A percentile compares a stretch with the other conserved stretches of the same genome.
These are phyloP conservation scores for Ogataea siamensis DNA, from an alignment of 805 yeast species.

Conservation along the genomic window DNA sequence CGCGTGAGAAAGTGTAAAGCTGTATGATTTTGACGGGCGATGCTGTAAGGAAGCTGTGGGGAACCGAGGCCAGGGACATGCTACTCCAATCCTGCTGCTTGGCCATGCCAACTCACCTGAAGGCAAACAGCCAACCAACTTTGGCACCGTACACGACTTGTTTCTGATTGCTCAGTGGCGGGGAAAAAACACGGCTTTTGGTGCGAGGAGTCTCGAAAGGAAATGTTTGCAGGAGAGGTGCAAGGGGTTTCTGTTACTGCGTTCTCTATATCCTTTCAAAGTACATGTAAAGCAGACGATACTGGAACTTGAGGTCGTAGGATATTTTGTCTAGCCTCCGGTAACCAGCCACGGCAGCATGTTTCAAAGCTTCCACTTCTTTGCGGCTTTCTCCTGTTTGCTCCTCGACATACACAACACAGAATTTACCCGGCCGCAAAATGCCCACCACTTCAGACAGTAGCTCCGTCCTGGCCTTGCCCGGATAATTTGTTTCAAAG, in stretches of 20 bases:
- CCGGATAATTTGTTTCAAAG: conserved; percentile 82
- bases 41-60: conserved; percentile 13
- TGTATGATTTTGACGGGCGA: conserved; percentile 7
- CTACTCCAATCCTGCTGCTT: neutral
- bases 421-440: conserved; percentile 75
- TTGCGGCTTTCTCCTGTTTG: conserved; percentile 26
- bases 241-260: neutral
- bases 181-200: neutral
- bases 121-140: neutral
- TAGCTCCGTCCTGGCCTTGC: conserved; percentile 51
- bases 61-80: neutral
- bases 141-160: conserved; percentile 8
- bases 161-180: conserved; percentile 6
- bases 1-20: conserved; percentile 4
- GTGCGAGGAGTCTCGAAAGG: conserved; percentile 10
- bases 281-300: conserved; percentile 68
- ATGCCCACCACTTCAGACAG: conserved; percentile 57
- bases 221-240: neutral
- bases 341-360: conserved; percentile 45
- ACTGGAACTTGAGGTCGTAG: conserved; percentile 69
- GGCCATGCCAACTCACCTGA: neutral
- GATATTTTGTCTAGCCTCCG: conserved; percentile 62
- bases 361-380: conserved; percentile 33
- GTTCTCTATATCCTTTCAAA: conserved; percentile 43
- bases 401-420: conserved; percentile 37